Percentiles rank a stretch among this genome's conserved stretches.
Conservation (phyloP, 2,329 filamentous ascomycete genomes). For the Diplodia scrobiculata region DNA sequence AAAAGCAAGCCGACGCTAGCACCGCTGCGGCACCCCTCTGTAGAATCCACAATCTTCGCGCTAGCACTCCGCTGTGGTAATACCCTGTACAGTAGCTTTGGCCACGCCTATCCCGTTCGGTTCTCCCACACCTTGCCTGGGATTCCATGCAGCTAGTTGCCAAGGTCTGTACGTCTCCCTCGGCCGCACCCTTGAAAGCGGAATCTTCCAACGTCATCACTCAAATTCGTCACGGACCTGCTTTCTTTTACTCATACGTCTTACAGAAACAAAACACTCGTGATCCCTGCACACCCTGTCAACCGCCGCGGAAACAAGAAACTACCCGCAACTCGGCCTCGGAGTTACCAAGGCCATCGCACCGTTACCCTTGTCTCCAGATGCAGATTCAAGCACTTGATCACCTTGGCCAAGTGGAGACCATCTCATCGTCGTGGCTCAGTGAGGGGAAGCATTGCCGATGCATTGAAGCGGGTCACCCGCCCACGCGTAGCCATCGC, state of each 20-base stretch:
- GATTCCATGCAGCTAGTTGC: neutral
- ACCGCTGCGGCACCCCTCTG: too few relatives aligned
- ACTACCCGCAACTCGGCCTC: neutral
- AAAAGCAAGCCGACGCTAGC: too few relatives aligned
- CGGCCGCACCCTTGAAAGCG: conserved; percentile 11
- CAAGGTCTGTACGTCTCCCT: neutral
- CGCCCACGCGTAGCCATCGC: conserved; percentile 8
- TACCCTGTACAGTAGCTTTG: neutral
- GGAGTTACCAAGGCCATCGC: neutral
- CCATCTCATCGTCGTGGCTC: conserved; percentile 6
- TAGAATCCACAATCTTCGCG: too few relatives aligned
- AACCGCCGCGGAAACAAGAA: neutral
- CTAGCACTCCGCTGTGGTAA: too few relatives aligned
- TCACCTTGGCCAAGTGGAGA: conserved; percentile 23
- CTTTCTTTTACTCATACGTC: neutral
- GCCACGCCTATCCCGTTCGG: neutral
- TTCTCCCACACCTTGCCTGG: neutral
- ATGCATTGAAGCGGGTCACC: neutral
- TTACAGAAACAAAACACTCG: conserved; percentile 16
- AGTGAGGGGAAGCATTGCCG: conserved; percentile 21
- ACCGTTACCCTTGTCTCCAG: neutral
- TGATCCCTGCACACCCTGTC: conserved; percentile 16
- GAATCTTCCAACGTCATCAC: conserved; percentile 10
- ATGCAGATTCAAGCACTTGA: neutral
- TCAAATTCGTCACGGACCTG: neutral